Evolutionary conservation across 768 basidiomycete species (phyloP).

Genomic region (Hygrophorus russula): DNA sequence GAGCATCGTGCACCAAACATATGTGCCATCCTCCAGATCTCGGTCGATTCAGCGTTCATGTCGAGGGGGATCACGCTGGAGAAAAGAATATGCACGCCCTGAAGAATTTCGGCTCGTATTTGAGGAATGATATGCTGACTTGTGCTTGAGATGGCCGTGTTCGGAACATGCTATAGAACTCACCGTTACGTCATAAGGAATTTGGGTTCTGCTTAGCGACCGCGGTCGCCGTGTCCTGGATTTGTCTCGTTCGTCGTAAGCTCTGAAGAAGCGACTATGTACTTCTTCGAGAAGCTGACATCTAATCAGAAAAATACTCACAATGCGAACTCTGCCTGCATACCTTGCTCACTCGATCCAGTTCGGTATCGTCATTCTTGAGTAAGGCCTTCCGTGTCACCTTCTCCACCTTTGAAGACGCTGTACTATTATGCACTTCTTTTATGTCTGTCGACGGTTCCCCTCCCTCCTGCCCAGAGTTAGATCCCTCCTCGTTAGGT

Average conservation of each 20-base stretch:
- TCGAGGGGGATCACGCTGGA: slow-evolving; percentile 94
- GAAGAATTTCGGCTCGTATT: slow-evolving; percentile 66
- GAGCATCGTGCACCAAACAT: slow-evolving; percentile 84
- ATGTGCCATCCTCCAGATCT: slow-evolving; percentile 77
- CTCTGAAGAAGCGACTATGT: slow-evolving; percentile 64
- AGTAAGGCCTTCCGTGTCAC: slow-evolving; percentile 59
- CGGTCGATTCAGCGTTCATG: slow-evolving; percentile 63
- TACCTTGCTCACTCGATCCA: slow-evolving; percentile 69
- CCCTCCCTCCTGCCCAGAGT: slow-evolving; percentile 10
- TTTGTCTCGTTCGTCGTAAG: slow-evolving; percentile 40
- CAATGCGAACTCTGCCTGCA: slow-evolving; percentile 11
- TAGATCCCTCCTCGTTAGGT: slow-evolving; percentile 6
- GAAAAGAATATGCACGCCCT: slow-evolving; percentile 76
- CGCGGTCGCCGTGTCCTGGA: slow-evolving; percentile 17
- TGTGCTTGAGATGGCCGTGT: slow-evolving; percentile 1
- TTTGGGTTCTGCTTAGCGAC: slow-evolving; percentile 15
- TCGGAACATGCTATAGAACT: slow-evolving; percentile 14
- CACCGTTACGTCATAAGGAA: slow-evolving; percentile 69
- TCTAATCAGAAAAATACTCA: background rate
- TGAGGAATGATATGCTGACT: slow-evolving; percentile 73
- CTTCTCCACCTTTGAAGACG: slow-evolving; percentile 28
- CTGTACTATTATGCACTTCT: slow-evolving; percentile 10
- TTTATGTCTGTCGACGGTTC: slow-evolving; percentile 10
- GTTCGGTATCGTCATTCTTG: slow-evolving; percentile 80
- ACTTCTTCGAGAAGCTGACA: slow-evolving; percentile 74